A percentile compares a stretch with the other conserved stretches of the same genome.
Conservation (phyloP, 805 yeast species). For the Sugiyamaella qingdaonensis region DNA sequence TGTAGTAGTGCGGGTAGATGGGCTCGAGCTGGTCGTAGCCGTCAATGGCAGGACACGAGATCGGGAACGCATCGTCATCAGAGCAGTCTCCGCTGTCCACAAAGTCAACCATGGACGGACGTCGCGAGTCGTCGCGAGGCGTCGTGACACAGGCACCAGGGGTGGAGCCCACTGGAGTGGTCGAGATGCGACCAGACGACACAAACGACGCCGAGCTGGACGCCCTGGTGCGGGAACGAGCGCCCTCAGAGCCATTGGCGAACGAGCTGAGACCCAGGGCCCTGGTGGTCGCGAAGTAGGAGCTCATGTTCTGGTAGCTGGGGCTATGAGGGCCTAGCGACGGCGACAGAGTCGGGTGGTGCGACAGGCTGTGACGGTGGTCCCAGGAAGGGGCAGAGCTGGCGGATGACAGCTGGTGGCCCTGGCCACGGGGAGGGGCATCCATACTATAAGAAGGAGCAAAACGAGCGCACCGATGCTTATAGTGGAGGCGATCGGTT, state of each 20-base stretch:
- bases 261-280: background rate
- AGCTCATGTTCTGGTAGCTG: background rate
- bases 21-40: conserved; percentile 21
- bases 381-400: conserved; percentile 1
- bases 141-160: background rate
- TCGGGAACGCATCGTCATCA: background rate
- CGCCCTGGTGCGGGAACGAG: background rate
- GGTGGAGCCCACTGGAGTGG: background rate
- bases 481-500: background rate
- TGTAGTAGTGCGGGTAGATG: conserved; percentile 19
- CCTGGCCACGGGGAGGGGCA: conserved; percentile 1
- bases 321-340: background rate
- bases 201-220: conserved; percentile 1
- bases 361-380: background rate
- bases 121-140: background rate
- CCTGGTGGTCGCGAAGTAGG: background rate
- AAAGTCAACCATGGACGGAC: conserved; percentile 1
- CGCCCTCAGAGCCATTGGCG: background rate
- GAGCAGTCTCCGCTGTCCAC: background rate
- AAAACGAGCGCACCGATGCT: background rate
- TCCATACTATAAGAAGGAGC: background rate
- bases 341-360: background rate
- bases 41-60: conserved; percentile 15
- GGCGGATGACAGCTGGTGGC: background rate
- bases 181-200: background rate